Evolutionary conservation across 352 stramenopile species (phyloP), one percentile per base, ranked within the genome.

Genomic region (Bremia lactucae): DNA sequence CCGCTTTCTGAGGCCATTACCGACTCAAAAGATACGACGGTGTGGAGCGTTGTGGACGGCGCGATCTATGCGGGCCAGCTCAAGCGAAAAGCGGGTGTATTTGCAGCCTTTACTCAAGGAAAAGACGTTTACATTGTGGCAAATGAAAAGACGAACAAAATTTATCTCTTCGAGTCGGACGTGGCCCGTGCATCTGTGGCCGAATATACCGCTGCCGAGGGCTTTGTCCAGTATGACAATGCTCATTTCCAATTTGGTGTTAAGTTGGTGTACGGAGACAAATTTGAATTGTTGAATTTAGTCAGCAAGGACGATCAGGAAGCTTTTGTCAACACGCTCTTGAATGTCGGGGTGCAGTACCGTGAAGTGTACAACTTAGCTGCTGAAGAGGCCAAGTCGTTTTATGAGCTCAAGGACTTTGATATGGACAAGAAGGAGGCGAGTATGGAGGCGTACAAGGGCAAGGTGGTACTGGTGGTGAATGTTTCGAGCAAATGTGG

Each of bases 401-500:
- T 95, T 51, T 95, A 93, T 45, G 71, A 86, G 36, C 61, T 94
- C 16, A 68, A 69, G 28, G 83, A 94, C 44, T 62, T 66, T 9
- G 65, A 80, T 36, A 91, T 95, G 51, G 41, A 72, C 10, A 65
- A 68, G 16, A 73, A 76, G 14, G 66, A 79, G 21, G 66, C 89
- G 16, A 51, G 40, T 20, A 83, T 96, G 64, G 54, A 55, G 9
- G 60, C 67, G 23, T 95, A 77, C 54, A 66, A 69, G 41, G 76
- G 77, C 13, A 70, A 86, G 23, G 70, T 89, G 18, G 37, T 78
- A 9, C 45, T 84, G 36, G 59, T 80, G 9, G 77, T 92, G 1
- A 94, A 94, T 46, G 82, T 91, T n/a, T 82, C 78, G 10, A 82
- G 66, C 5, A 76, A 84, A 68, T 91, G 79, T 72, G 82, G 78